A percentile compares a stretch with the other conserved stretches of the same genome.
These are phyloP conservation scores for Wickerhamiella parazyma DNA, from an alignment of 805 yeast genomes.

Conservation along the genomic window DNA sequence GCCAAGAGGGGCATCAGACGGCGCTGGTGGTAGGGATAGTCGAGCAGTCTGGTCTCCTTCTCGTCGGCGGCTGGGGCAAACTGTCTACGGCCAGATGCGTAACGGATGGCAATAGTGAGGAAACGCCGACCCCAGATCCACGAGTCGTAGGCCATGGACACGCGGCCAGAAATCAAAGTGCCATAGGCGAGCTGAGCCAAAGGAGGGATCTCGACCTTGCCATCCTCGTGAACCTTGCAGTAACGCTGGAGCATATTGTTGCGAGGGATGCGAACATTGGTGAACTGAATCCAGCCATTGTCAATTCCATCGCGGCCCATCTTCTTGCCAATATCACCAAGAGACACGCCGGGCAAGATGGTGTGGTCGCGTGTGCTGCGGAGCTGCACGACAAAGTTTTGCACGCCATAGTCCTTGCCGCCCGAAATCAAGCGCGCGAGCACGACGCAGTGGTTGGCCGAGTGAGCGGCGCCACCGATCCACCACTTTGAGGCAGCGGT, in stretches of 20 bases:
- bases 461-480: constrained; percentile 91
- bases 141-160: constrained; percentile 71
- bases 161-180: constrained; percentile 71
- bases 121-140: constrained; percentile 63
- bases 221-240: constrained; percentile 47
- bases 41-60: constrained; percentile 51
- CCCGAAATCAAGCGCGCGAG: constrained; percentile 65
- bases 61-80: constrained; percentile 35
- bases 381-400: constrained; percentile 73
- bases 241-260: constrained; percentile 64
- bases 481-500: constrained; percentile 88
- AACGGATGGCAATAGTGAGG: constrained; percentile 63
- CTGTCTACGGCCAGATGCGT: constrained; percentile 73
- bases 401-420: constrained; percentile 74
- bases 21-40: constrained; percentile 75
- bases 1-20: constrained; percentile 71
- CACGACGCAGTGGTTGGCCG: constrained; percentile 64
- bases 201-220: constrained; percentile 58
- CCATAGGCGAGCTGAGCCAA: constrained; percentile 72
- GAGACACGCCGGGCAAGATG: constrained; percentile 54
- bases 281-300: constrained; percentile 85
- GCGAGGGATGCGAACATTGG: constrained; percentile 62
- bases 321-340: constrained; percentile 80
- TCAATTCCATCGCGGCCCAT: constrained; percentile 89
- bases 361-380: constrained; percentile 51